These are phyloP conservation scores for Pichia phayaonensis DNA, from an alignment of 805 yeast species.

Conservation along the genomic window DNA sequence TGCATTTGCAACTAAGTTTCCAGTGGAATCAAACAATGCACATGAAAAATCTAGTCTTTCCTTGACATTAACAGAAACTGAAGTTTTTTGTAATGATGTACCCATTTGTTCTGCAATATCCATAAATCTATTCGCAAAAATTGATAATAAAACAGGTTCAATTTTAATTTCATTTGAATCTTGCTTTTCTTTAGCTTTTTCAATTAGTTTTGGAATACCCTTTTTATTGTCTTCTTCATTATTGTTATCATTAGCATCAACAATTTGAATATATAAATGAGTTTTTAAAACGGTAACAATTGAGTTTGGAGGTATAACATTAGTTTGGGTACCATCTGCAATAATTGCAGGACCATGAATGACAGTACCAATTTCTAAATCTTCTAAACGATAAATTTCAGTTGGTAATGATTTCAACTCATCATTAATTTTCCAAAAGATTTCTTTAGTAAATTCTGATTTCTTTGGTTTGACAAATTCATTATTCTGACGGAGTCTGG, in stretches of 20 bases:
- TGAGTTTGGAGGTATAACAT: conserved; percentile 58
- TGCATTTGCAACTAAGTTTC: conserved; percentile 81
- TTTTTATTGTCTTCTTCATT: background rate
- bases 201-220: background rate
- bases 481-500: conserved; percentile 23
- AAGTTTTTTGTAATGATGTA: conserved; percentile 65
- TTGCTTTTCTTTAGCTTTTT: background rate
- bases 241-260: background rate
- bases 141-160: conserved; percentile 68
- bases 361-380: conserved; percentile 43
- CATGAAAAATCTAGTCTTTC: conserved; percentile 80
- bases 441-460: conserved; percentile 33
- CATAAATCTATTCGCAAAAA: conserved; percentile 80
- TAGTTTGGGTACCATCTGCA: conserved; percentile 76
- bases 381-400: conserved; percentile 48
- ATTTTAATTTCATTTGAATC: conserved; percentile 23
- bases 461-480: conserved; percentile 22
- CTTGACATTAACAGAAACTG: conserved; percentile 77
- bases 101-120: conserved; percentile 92
- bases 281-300: conserved; percentile 47
- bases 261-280: conserved; percentile 38
- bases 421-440: conserved; percentile 51
- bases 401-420: conserved; percentile 33
- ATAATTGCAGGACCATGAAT: conserved; percentile 68
- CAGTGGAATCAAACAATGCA: conserved; percentile 69